Evolutionary conservation across 2,329 filamentous ascomycete genomes (phyloP), one percentile per base, ranked within the genome.

Genomic region (Dactylella cylindrospora): DNA sequence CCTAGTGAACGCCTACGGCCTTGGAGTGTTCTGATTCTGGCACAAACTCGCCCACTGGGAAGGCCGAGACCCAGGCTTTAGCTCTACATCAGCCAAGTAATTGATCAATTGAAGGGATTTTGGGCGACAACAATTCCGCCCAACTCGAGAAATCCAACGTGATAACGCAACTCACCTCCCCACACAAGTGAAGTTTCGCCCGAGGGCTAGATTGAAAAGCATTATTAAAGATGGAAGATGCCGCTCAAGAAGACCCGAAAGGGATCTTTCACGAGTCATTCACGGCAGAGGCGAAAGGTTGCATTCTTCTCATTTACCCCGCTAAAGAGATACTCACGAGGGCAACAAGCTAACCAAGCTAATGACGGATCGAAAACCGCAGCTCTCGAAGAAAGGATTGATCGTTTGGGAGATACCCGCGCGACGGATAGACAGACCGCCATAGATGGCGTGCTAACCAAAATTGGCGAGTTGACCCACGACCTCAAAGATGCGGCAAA

Each of bases 401-500:
- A 79, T 45, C 79, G 80, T 46, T 80, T 96, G 1, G 76, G 79
- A 17, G 78, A 80, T 41, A 78, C 83, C 17, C 78, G 85, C 10
- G 72, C 80, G 9, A 74, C 84, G 1, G 88, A 93, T 73, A 85
- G 88, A 35, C 82, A 86, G 65, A 85, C 91, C 71, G 88, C 88
- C 45, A 83, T 86, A 39, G 90, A 95, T 67, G 81, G 87, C 69
- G 85, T 90, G 67, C 79, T 95, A 10, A 83, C 86, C 12, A 82
- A 83, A 64, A 93, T 97, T 68, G 84, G 87, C 23, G 81, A 83
- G 54, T 79, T 97, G 12, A 90, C 89, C 1, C 86, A 85, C 66
- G 85, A 93, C 68, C 87, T 96, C 31, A 85, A 88, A 67, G 90
- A 96, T 73, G 86, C 88, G 0, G 82, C 86, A 1, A 84, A 84